phyloP scores from a whole-genome alignment of 2,329 filamentous ascomycete species.

The Neonectria hederae region DNA sequence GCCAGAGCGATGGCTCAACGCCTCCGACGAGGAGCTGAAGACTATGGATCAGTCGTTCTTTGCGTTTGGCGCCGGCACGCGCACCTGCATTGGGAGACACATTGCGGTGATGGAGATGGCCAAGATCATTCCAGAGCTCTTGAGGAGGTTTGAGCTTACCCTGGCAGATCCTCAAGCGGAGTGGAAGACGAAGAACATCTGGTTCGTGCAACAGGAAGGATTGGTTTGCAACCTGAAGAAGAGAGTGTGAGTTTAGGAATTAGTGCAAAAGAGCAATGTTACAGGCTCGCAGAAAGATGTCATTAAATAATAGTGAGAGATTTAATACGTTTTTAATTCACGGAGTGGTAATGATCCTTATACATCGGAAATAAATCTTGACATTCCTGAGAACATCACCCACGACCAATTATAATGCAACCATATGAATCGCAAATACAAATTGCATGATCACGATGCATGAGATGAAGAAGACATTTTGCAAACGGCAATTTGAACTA shows the following conservation, averaged over 20 bases:
- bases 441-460: no score
- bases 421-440: no score
- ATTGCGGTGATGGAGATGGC: constrained; percentile 53
- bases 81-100: constrained; percentile 55
- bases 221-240: constrained; percentile 14
- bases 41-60: constrained; percentile 44
- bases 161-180: not conserved
- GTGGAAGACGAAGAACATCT: constrained; percentile 20
- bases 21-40: constrained; percentile 35
- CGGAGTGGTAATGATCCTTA: no score
- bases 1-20: constrained; percentile 53
- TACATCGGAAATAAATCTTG: no score
- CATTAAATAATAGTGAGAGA: no score
- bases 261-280: no score
- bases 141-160: constrained; percentile 15
- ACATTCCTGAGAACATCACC: no score
- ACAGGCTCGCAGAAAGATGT: no score
- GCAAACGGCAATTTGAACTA: constrained; percentile 34
- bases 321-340: no score
- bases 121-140: constrained; percentile 14
- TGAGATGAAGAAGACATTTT: not conserved
- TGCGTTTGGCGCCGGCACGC: constrained; percentile 51
- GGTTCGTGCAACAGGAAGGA: constrained; percentile 21
- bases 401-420: no score
- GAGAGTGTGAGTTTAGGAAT: not conserved